These are phyloP conservation scores for Diaporthe sp. DNA, from an alignment of 2,329 filamentous ascomycete species.

Conservation along the genomic window DNA sequence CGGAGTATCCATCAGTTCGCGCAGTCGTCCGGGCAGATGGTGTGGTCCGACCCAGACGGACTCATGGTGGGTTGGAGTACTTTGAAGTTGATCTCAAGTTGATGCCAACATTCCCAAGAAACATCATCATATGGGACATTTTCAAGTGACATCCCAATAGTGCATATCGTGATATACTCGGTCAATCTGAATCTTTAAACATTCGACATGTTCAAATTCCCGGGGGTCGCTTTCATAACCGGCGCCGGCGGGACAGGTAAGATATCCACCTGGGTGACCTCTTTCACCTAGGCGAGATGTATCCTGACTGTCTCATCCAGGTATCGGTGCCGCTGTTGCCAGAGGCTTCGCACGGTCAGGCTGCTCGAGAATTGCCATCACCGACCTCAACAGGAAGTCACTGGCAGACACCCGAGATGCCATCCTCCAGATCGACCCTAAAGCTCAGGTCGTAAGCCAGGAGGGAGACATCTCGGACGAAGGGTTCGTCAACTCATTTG, in stretches of 20 bases:
- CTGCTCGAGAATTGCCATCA: slow-evolving; percentile 66
- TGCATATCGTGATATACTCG: rapidly evolving
- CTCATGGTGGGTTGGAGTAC: neutral
- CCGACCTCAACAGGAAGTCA: slow-evolving; percentile 61
- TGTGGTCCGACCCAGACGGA: no score
- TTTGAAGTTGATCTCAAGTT: neutral
- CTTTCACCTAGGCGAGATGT: neutral
- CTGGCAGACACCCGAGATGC: slow-evolving; percentile 53
- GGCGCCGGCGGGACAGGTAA: slow-evolving; percentile 62
- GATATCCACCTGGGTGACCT: neutral
- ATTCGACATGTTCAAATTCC: slow-evolving; percentile 30
- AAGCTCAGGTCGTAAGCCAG: slow-evolving; percentile 49
- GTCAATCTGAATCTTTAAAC: neutral
- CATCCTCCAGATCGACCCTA: slow-evolving; percentile 51
- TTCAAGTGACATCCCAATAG: neutral
- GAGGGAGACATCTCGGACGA: slow-evolving; percentile 64
- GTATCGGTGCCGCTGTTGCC: slow-evolving; percentile 68
- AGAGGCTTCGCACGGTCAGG: slow-evolving; percentile 64
- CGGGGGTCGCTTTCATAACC: slow-evolving; percentile 56
- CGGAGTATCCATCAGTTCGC: no score
- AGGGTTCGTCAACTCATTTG: slow-evolving; percentile 56
- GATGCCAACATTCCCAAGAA: neutral
- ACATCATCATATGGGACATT: neutral
- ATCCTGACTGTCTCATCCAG: slow-evolving; percentile 48
- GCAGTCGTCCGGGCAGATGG: neutral